phyloP scores from a whole-genome alignment of 164 flowering plant genomes.

The Umbilicus rupestris region DNA sequence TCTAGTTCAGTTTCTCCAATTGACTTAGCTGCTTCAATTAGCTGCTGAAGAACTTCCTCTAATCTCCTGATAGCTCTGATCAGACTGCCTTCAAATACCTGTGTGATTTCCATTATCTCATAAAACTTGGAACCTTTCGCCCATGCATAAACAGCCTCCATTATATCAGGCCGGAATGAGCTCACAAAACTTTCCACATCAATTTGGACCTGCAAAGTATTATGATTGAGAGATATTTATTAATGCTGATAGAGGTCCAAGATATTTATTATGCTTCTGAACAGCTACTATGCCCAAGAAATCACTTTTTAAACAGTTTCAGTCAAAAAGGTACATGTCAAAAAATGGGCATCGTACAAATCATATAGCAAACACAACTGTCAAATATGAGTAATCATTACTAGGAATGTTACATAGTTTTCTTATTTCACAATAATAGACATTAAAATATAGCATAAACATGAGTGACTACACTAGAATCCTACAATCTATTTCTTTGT shows the following conservation, averaged over 20 bases:
- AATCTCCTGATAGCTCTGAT: conserved; percentile 94
- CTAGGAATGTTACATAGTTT: no score
- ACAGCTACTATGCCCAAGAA: no score
- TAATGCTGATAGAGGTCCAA: background rate
- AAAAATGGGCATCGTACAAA: no score
- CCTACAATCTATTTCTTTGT: no score
- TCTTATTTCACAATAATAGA: no score
- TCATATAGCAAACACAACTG: no score
- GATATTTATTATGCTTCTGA: no score
- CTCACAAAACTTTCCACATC: conserved; percentile 82
- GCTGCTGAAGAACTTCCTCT: conserved; percentile 96
- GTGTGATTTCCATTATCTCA: conserved; percentile 79
- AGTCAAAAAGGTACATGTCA: no score
- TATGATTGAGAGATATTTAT: background rate
- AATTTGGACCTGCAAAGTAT: conserved; percentile 56
- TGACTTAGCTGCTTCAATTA: conserved; percentile 74
- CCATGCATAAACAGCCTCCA: conserved; percentile 98
- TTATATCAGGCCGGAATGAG: conserved; percentile 84
- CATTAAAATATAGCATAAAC: no score
- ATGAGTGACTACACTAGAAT: no score
- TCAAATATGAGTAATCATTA: no score
- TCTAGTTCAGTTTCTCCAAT: conserved; percentile 87
- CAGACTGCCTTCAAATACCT: conserved; percentile 92
- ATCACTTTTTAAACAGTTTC: no score
- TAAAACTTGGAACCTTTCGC: conserved; percentile 90